Percentiles rank a stretch among this genome's conserved stretches.
phyloP scores from a whole-genome alignment of 371 early-diverging fungal genomes.

The Nematocida displodere region DNA sequence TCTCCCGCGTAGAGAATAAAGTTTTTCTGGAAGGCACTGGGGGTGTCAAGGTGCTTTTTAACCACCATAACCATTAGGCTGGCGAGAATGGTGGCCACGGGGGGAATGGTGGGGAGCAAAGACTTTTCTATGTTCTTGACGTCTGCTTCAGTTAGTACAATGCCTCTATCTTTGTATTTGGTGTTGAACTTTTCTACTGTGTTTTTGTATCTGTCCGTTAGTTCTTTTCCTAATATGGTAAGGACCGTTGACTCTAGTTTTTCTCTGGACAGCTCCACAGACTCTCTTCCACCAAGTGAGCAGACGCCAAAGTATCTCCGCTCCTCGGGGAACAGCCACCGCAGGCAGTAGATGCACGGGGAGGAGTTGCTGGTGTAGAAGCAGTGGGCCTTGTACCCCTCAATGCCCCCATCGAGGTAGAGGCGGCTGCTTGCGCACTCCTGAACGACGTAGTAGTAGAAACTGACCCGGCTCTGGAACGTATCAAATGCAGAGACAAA shows the following conservation, averaged over 20 bases:
- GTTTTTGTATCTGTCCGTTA: not conserved
- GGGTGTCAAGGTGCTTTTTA: not conserved
- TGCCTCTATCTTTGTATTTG: not conserved
- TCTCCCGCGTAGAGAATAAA: conserved; percentile 43
- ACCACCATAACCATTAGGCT: not conserved
- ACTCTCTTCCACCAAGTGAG: not conserved
- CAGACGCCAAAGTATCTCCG: conserved; percentile 3
- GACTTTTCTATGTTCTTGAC: not conserved
- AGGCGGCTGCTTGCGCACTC: not conserved
- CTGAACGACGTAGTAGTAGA: conserved; percentile 40
- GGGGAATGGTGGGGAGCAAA: conserved; percentile 16
- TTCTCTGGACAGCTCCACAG: conserved; percentile 7
- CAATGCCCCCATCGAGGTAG: conserved; percentile 37
- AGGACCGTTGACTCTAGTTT: not conserved
- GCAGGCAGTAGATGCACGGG: conserved; percentile 44
- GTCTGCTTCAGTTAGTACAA: not conserved
- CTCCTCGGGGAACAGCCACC: conserved; percentile 27
- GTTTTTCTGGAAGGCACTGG: not conserved
- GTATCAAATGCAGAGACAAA: conserved; percentile 43
- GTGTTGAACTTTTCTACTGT: conserved; percentile 5
- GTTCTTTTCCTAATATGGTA: not conserved
- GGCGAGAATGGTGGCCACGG: conserved; percentile 1
- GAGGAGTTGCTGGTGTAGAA: not conserved
- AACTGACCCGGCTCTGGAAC: conserved; percentile 40
- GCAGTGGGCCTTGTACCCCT: conserved; percentile 29